Percentiles rank a stretch among this genome's conserved stretches.
Conservation (phyloP, 257 asterid genomes). For the Solanum chilense region DNA sequence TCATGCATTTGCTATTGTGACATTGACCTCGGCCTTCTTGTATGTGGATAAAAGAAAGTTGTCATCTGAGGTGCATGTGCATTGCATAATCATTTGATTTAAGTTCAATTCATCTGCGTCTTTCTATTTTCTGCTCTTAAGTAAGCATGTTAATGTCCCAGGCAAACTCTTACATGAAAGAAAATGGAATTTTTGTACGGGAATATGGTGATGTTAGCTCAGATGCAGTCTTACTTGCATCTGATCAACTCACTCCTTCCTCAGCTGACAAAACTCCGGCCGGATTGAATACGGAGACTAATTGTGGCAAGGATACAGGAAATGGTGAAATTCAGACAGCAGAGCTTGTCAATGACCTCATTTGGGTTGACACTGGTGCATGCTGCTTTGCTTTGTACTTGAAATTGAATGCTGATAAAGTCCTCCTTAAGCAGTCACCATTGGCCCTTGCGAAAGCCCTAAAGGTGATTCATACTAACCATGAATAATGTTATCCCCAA, state of each 20-base stretch:
- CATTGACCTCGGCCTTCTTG: conserved; percentile 60
- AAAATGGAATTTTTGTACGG: conserved; percentile 60
- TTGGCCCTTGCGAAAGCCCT: conserved; percentile 87
- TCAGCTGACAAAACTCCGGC: conserved; percentile 10
- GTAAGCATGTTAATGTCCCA: conserved; percentile 14
- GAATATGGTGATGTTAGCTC: conserved; percentile 63
- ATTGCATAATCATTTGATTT: neutral
- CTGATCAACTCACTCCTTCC: conserved; percentile 43
- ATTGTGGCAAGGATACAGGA: conserved; percentile 2
- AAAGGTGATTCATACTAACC: conserved; percentile 36
- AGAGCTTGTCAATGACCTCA: conserved; percentile 27
- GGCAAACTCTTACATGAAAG: conserved; percentile 54
- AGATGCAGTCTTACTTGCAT: conserved; percentile 62
- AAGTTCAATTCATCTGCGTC: neutral
- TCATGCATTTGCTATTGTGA: conserved; percentile 87
- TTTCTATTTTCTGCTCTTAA: conserved; percentile 1
- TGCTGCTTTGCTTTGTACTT: conserved; percentile 82
- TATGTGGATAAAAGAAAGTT: conserved; percentile 77
- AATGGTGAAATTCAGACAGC: conserved; percentile 15
- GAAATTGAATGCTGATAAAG: conserved; percentile 55
- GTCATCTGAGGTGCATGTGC: conserved; percentile 62
- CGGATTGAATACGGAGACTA: neutral
- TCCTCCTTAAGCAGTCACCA: conserved; percentile 67
- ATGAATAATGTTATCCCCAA: neutral
- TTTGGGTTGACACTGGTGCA: conserved; percentile 80